phyloP scores from a whole-genome alignment of 805 yeast genomes.

The Candida caryicola region DNA sequence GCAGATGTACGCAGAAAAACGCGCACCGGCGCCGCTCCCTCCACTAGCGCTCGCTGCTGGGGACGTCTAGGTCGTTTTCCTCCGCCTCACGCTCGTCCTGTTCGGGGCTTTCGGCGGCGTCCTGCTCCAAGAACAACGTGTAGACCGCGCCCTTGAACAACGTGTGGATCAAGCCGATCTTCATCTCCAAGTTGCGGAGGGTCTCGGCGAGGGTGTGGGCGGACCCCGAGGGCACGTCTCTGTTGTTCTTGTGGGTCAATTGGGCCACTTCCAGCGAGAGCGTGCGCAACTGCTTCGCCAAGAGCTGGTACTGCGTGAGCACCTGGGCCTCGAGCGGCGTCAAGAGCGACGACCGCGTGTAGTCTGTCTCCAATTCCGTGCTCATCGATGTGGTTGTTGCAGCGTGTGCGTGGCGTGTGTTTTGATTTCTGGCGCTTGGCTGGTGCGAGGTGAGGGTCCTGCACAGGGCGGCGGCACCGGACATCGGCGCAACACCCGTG shows the following conservation, averaged over 20 bases:
- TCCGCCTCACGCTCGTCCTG: not conserved
- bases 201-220: slow-evolving; percentile 42
- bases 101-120: slow-evolving; percentile 8
- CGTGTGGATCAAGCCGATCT: slow-evolving; percentile 62
- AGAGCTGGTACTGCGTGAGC: slow-evolving; percentile 35
- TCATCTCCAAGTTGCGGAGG: slow-evolving; percentile 59
- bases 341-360: slow-evolving; percentile 16
- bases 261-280: slow-evolving; percentile 32
- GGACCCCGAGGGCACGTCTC: slow-evolving; percentile 11
- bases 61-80: too few relatives aligned
- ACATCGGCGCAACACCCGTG: too few relatives aligned
- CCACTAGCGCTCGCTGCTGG: too few relatives aligned
- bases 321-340: slow-evolving; percentile 33
- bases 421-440: too few relatives aligned
- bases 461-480: too few relatives aligned
- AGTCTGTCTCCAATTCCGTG: slow-evolving; percentile 12
- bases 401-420: not conserved
- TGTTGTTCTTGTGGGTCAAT: slow-evolving; percentile 18
- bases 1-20: too few relatives aligned
- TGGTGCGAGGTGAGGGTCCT: too few relatives aligned
- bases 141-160: slow-evolving; percentile 70
- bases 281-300: slow-evolving; percentile 31
- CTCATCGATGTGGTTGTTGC: slow-evolving; percentile 3
- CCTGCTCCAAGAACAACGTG: slow-evolving; percentile 55
- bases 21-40: too few relatives aligned